Evolutionary conservation across 192 early-diverging fungal genomes (phyloP).

Genomic region (Coemansia javaensis): DNA sequence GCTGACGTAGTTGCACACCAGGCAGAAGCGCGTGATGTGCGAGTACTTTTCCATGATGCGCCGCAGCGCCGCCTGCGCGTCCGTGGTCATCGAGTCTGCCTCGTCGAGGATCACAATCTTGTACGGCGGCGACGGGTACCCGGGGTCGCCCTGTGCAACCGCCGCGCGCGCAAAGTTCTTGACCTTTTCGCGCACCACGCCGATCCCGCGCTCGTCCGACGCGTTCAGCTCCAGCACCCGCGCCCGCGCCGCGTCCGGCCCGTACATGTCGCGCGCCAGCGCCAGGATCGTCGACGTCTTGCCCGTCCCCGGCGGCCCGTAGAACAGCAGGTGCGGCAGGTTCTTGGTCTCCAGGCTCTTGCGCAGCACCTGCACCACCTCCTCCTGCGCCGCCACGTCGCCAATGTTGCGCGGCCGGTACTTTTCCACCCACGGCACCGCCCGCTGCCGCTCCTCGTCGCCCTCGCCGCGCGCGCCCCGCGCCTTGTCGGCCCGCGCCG

Average conservation of each 20-base stretch:
- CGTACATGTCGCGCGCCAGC: constrained; percentile 60
- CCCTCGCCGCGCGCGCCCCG: not conserved
- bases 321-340: constrained; percentile 93
- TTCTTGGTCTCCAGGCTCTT: constrained; percentile 85
- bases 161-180: constrained; percentile 86
- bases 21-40: constrained; percentile 85
- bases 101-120: constrained; percentile 97
- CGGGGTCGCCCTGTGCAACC: constrained; percentile 45
- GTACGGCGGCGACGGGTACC: constrained; percentile 72
- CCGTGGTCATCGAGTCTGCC: constrained; percentile 93
- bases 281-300: constrained; percentile 96
- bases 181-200: constrained; percentile 85
- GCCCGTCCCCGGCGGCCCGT: constrained; percentile 97
- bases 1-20: constrained; percentile 61
- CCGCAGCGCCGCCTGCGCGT: constrained; percentile 89
- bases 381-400: constrained; percentile 86
- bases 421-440: constrained; percentile 86
- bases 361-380: constrained; percentile 77
- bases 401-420: constrained; percentile 87
- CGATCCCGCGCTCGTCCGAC: constrained; percentile 96
- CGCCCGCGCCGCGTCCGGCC: constrained; percentile 68
- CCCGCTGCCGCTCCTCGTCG: constrained; percentile 3
- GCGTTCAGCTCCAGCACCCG: constrained; percentile 94
- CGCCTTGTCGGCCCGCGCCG: constrained; percentile 1
- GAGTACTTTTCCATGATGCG: constrained; percentile 95